Evolutionary conservation across 345 rosid species (phyloP).

Genomic region (Viola odorata): DNA sequence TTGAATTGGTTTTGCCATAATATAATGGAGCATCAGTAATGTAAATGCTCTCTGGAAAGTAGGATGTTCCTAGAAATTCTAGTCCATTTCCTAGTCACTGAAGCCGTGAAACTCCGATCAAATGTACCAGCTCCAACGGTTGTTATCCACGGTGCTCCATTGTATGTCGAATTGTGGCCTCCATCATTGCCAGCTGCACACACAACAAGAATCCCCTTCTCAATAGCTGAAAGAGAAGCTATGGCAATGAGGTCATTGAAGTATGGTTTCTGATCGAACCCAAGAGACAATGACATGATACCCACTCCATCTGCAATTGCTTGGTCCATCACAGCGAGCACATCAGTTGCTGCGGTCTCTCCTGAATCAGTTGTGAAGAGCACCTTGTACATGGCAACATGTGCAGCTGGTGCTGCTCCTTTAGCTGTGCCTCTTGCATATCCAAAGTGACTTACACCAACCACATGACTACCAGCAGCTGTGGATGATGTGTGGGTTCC

Average conservation of each 20-base stretch:
- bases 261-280: constrained; percentile 28
- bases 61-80: constrained; percentile 26
- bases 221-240: constrained; percentile 49
- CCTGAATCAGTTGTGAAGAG: constrained; percentile 17
- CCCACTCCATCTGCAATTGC: constrained; percentile 66
- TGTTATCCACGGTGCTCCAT: constrained; percentile 47
- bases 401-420: constrained; percentile 22
- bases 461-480: constrained; percentile 18
- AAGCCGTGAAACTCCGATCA: constrained; percentile 31
- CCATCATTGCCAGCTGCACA: constrained; percentile 58
- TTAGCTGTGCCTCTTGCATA: constrained; percentile 25
- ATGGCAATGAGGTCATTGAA: constrained; percentile 41
- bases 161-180: constrained; percentile 9
- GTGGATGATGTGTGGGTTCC: constrained; percentile 23
- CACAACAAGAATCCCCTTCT: constrained; percentile 40
- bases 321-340: constrained; percentile 63
- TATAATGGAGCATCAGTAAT: constrained; percentile 24
- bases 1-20: constrained; percentile 14
- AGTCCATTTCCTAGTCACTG: constrained; percentile 22
- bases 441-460: constrained; percentile 17
- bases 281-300: constrained; percentile 53
- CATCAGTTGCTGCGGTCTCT: constrained; percentile 33
- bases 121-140: constrained; percentile 40
- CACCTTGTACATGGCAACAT: constrained; percentile 25
- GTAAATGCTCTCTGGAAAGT: constrained; percentile 23